Percentiles rank a stretch among this genome's conserved stretches.
Conservation (phyloP, 768 basidiomycete species). For the Gautieria morchelliformis region DNA sequence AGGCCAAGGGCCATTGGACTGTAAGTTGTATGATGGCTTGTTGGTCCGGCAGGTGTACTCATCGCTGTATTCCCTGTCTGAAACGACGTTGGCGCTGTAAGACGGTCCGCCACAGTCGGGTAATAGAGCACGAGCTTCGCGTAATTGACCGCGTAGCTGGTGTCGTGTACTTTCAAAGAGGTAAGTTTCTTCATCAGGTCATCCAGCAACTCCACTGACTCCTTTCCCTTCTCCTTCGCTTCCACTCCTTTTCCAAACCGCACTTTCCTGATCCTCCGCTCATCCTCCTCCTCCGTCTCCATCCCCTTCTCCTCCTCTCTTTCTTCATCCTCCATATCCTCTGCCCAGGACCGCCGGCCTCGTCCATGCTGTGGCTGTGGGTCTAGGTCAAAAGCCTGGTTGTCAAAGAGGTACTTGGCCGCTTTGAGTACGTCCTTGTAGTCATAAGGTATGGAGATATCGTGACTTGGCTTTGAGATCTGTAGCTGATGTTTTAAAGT, state of each 20-base stretch:
- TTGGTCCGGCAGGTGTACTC: neutral
- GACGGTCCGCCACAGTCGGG: neutral
- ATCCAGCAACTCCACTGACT: neutral
- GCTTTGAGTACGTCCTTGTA: neutral
- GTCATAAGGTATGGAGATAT: too few species aligned
- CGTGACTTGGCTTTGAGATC: neutral
- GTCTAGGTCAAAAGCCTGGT: too few species aligned
- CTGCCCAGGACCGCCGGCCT: neutral
- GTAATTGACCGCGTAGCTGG: too few species aligned
- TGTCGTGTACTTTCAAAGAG: neutral
- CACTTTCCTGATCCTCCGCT: too few species aligned
- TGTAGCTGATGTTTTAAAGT: neutral
- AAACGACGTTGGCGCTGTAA: neutral
- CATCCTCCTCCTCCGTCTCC: too few species aligned
- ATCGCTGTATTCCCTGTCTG: neutral
- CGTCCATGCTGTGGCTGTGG: neutral
- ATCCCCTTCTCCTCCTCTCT: too few species aligned
- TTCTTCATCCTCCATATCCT: neutral
- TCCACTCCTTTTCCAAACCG: too few species aligned
- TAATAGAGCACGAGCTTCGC: too few species aligned
- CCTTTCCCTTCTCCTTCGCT: neutral
- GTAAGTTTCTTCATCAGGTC: neutral
- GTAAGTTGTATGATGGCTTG: neutral
- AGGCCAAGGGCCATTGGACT: too few species aligned
- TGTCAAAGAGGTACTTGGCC: neutral